These are phyloP conservation scores for Falciphora oryzae DNA, from an alignment of 2,329 filamentous ascomycete genomes.

Conservation along the genomic window DNA sequence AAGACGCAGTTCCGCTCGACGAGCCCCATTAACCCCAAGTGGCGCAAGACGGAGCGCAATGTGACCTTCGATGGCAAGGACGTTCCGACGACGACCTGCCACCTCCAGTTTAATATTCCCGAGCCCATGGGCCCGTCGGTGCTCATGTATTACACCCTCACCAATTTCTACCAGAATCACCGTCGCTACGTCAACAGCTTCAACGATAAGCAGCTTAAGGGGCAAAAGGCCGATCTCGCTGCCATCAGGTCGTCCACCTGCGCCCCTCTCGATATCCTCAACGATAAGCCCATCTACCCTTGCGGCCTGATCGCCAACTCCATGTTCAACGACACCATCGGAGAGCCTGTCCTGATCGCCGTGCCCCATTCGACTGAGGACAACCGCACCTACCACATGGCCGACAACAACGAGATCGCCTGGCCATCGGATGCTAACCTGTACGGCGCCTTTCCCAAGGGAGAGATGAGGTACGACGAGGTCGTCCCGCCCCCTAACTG, in stretches of 20 bases:
- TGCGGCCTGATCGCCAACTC: slow-evolving; percentile 97
- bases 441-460: slow-evolving; percentile 53
- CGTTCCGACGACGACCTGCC: slow-evolving; percentile 50
- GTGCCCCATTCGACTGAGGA: slow-evolving; percentile 30
- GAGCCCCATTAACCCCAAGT: slow-evolving; percentile 29
- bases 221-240: slow-evolving; percentile 52
- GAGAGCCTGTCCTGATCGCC: slow-evolving; percentile 56
- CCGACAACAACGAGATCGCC: slow-evolving; percentile 67
- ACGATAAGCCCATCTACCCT: slow-evolving; percentile 72
- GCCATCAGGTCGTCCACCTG: slow-evolving; percentile 67
- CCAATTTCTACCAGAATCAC: slow-evolving; percentile 99
- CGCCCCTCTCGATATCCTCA: slow-evolving; percentile 55
- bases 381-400: slow-evolving; percentile 65
- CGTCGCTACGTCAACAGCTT: slow-evolving; percentile 91
- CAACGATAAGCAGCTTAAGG: slow-evolving; percentile 73
- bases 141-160: slow-evolving; percentile 89
- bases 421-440: slow-evolving; percentile 80
- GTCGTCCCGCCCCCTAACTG: slow-evolving; percentile 86
- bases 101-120: slow-evolving; percentile 71
- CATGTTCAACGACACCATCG: slow-evolving; percentile 90
- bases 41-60: slow-evolving; percentile 35
- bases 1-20: slow-evolving; percentile 65
- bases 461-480: slow-evolving; percentile 57
- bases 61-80: slow-evolving; percentile 34
- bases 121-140: slow-evolving; percentile 76